Conservation (phyloP, 768 basidiomycete species). For the Sutorius australiensis region DNA sequence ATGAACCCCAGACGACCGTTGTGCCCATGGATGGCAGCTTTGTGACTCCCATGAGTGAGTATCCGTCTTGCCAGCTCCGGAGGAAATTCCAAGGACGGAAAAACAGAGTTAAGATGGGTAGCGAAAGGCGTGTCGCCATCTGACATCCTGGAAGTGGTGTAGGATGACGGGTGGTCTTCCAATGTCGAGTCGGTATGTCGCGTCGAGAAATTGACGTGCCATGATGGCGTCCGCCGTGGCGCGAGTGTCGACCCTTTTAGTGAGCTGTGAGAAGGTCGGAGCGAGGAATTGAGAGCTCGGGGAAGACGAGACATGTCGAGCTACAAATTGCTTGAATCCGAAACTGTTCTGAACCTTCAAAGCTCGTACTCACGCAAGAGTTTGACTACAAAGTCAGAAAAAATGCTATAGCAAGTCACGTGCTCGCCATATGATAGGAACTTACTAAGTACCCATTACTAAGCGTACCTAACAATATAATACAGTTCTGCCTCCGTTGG, state of each 20-base stretch:
- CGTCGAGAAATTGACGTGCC: slow-evolving; percentile 12
- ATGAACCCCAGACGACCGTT: slow-evolving; percentile 71
- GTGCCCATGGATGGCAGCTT: slow-evolving; percentile 59
- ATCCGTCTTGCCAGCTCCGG: slow-evolving; percentile 66
- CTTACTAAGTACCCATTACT: no score
- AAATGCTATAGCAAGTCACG: slow-evolving; percentile 20
- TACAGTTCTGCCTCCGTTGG: not conserved
- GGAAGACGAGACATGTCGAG: slow-evolving; percentile 23
- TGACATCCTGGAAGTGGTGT: not conserved
- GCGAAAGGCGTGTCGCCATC: slow-evolving; percentile 32
- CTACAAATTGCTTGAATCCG: not conserved
- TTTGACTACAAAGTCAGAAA: not conserved
- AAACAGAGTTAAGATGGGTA: slow-evolving; percentile 59
- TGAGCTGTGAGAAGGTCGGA: slow-evolving; percentile 10
- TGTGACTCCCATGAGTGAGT: slow-evolving; percentile 77
- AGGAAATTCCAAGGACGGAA: slow-evolving; percentile 65
- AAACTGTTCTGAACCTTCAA: not conserved
- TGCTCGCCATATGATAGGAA: not conserved
- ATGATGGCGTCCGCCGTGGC: slow-evolving; percentile 14
- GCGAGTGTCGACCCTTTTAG: slow-evolving; percentile 11
- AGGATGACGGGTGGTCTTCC: slow-evolving; percentile 3
- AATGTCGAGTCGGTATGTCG: not conserved
- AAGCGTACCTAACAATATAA: no score
- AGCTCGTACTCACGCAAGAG: slow-evolving; percentile 9
- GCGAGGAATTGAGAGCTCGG: slow-evolving; percentile 7